Evolutionary conservation across 768 basidiomycete genomes (phyloP), one percentile per base, ranked within the genome.

Genomic region (Suillus placidus): DNA sequence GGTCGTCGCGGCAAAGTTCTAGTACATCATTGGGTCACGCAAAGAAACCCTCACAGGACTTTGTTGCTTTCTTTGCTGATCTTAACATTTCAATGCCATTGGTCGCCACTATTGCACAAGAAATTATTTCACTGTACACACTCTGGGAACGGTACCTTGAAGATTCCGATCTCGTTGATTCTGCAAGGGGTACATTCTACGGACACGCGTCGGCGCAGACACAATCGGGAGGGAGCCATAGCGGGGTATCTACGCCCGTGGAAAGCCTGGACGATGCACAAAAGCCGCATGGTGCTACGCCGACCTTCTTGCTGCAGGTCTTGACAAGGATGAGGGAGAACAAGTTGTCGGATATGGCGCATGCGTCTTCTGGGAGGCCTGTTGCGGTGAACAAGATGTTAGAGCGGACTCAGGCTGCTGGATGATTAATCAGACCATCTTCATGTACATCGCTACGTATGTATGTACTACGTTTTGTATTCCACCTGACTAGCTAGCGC

Each of bases 141-240:
- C 84, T 95, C 0, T 98, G 96, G 94, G 91, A 92, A 45, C 81
- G 86, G 10, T 94, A 94, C 77, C 88, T 87, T 64, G 90, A 93
- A 66, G 87, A 90, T 52, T 79, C 78, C 5, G 72, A 82, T 12
- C 77, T 79, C 4, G 79, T 81, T n/a, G 69, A 67, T n/a, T 62
- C 66, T 32, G 67, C 42, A 43, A 70, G 67, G 0, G 60, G 68
- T 6, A 63, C 73, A 2, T 74, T 77, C 45, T 65, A 66, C 23
- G 60, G 62, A 9, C 49, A 66, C 52, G 12, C 64, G 18, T 51
- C 69, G 10, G 7, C 52, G 1, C 74, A 66, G 56, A 26, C 60
- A 5, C 73, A 35, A 8, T 55, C 49, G 9, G 71, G 68, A 23
- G 72, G 70, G 12, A 76, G 76, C 56, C 67, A 65, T 13, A 70